These are phyloP conservation scores for Solanum corneliomulleri DNA, from an alignment of 257 asterid species.

Conservation along the genomic window DNA sequence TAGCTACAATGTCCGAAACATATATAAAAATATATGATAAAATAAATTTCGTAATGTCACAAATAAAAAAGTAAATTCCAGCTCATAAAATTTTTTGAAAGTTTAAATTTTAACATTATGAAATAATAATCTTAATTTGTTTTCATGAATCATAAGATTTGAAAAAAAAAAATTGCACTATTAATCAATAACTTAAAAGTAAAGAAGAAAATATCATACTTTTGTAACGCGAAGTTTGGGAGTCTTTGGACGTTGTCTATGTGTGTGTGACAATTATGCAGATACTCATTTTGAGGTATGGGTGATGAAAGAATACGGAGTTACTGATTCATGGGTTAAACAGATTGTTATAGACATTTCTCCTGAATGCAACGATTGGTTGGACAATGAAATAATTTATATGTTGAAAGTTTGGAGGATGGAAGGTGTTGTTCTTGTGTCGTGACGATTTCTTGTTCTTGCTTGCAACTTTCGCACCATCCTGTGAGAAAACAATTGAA, in stretches of 20 bases:
- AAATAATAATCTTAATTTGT: too few species aligned
- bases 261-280: constrained; percentile 27
- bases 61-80: too few species aligned
- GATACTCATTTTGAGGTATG: constrained; percentile 21
- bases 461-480: too few species aligned
- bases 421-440: constrained; percentile 36
- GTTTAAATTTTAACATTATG: too few species aligned
- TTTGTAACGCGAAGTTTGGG: constrained; percentile 17
- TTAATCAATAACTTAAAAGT: too few species aligned
- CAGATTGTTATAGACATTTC: constrained; percentile 18
- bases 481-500: not conserved
- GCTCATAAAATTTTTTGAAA: too few species aligned
- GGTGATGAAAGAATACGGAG: constrained; percentile 48
- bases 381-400: constrained; percentile 16
- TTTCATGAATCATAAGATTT: too few species aligned
- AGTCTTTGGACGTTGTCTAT: constrained; percentile 11
- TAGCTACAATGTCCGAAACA: too few species aligned
- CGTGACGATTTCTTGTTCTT: constrained; percentile 13
- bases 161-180: too few species aligned
- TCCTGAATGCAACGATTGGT: constrained; percentile 10
- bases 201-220: too few species aligned
- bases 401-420: constrained; percentile 20
- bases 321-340: constrained; percentile 27
- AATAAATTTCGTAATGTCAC: too few species aligned
- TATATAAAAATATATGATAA: too few species aligned